phyloP scores from a whole-genome alignment of 2,329 filamentous ascomycete species.

The Claviceps sp. region DNA sequence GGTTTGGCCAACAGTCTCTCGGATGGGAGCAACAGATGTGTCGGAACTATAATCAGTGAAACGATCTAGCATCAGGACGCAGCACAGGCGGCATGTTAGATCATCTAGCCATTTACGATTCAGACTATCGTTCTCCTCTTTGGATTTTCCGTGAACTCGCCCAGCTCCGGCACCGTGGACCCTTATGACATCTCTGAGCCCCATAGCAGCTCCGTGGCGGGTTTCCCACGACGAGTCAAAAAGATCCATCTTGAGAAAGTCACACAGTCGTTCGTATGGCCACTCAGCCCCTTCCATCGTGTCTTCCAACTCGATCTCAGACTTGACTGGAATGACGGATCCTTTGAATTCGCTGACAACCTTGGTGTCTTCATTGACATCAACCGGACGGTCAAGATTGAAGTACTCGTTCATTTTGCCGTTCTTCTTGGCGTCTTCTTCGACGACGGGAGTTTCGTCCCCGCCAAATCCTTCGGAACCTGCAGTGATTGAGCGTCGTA shows the following conservation, averaged over 20 bases:
- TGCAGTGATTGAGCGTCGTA: conserved; percentile 47
- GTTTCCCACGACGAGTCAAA: conserved; percentile 94
- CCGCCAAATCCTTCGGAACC: conserved; percentile 47
- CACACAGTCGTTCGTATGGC: conserved; percentile 89
- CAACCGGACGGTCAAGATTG: conserved; percentile 64
- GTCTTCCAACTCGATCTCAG: conserved; percentile 67
- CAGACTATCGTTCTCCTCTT: conserved; percentile 59
- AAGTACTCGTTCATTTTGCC: conserved; percentile 73
- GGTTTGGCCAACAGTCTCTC: conserved; percentile 90
- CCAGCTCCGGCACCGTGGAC: conserved; percentile 88
- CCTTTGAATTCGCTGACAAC: conserved; percentile 95
- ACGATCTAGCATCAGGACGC: conserved; percentile 91
- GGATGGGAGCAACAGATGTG: conserved; percentile 88
- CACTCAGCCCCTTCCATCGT: conserved; percentile 71
- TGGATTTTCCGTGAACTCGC: conserved; percentile 54
- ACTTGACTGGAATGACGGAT: conserved; percentile 64
- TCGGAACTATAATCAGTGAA: conserved; percentile 98
- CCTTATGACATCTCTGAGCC: conserved; percentile 76
- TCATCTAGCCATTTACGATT: conserved; percentile 89
- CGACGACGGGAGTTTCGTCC: conserved; percentile 43
- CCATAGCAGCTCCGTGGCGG: conserved; percentile 91
- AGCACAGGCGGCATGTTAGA: conserved; percentile 85
- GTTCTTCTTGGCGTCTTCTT: conserved; percentile 43
- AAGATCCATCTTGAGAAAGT: conserved; percentile 84
- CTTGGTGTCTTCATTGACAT: conserved; percentile 79